Evolutionary conservation across 2,329 filamentous ascomycete species (phyloP).

Genomic region (Aspergillus fischeri): DNA sequence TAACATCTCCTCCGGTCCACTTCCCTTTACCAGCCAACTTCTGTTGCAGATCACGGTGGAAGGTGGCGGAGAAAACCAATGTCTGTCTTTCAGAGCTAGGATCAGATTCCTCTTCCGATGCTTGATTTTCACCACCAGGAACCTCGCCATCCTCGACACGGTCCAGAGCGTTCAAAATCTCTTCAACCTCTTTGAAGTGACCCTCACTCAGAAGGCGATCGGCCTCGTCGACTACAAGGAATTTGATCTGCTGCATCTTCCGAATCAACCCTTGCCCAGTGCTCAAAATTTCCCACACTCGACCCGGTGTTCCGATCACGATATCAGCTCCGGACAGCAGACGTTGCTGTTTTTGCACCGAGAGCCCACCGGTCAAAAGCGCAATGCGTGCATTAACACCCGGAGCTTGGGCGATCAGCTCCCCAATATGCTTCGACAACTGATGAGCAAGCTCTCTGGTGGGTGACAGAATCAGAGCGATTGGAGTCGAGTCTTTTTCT

Average conservation of each 20-base stretch:
- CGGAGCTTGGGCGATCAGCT: constrained; percentile 64
- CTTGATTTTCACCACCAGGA: constrained; percentile 24
- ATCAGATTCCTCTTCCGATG: constrained; percentile 42
- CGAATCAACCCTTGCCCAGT: constrained; percentile 65
- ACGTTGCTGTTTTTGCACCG: constrained; percentile 90
- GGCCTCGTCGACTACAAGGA: constrained; percentile 89
- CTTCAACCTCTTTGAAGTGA: constrained; percentile 89
- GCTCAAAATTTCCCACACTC: constrained; percentile 90
- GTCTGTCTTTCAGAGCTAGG: constrained; percentile 61
- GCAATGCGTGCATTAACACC: constrained; percentile 63
- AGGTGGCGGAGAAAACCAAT: constrained; percentile 93
- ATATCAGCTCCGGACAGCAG: constrained; percentile 81
- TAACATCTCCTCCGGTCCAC: constrained; percentile 53
- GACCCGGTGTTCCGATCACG: constrained; percentile 86
- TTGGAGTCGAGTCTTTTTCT: constrained; percentile 48
- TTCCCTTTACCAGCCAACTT: constrained; percentile 78
- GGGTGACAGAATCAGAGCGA: constrained; percentile 80
- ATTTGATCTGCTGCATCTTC: constrained; percentile 69
- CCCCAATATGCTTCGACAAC: constrained; percentile 74
- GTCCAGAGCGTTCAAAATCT: constrained; percentile 80
- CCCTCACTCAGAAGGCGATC: constrained; percentile 88
- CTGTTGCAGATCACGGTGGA: constrained; percentile 85
- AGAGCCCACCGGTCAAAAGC: constrained; percentile 85
- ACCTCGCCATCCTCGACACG: constrained; percentile 47
- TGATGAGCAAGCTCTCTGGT: constrained; percentile 94